A percentile compares a stretch with the other conserved stretches of the same genome.
phyloP scores from a whole-genome alignment of 2,329 filamentous ascomycete genomes.

The Ramichloridium luteum region DNA sequence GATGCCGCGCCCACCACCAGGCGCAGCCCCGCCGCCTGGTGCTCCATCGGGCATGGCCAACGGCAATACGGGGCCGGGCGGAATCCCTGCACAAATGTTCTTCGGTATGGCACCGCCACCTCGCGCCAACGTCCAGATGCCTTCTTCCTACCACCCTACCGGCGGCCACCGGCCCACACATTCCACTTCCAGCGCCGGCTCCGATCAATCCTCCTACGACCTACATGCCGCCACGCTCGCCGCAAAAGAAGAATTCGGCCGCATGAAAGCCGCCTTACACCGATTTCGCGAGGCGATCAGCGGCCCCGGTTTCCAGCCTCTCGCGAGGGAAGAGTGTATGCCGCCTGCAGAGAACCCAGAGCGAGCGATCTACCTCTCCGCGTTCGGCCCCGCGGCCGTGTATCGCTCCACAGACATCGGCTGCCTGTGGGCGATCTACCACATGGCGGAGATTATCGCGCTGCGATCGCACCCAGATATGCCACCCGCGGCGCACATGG shows the following conservation, averaged over 20 bases:
- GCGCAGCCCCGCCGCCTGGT: conserved; percentile 5
- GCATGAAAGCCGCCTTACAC: conserved; percentile 59
- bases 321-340: conserved; percentile 55
- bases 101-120: conserved; percentile 40
- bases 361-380: too few species aligned
- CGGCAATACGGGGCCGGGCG: conserved; percentile 26
- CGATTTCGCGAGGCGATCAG: conserved; percentile 43
- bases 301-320: conserved; percentile 66
- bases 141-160: conserved; percentile 27
- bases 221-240: conserved; percentile 52
- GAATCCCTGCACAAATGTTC: conserved; percentile 26
- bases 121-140: conserved; percentile 29
- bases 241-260: conserved; percentile 69
- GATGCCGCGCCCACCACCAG: conserved; percentile 21
- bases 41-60: conserved; percentile 8
- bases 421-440: conserved; percentile 75
- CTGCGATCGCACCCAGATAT: conserved; percentile 74
- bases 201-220: conserved; percentile 38
- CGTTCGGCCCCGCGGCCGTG: conserved; percentile 70
- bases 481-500: conserved; percentile 81
- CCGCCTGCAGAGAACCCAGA: too few species aligned
- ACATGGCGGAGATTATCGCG: conserved; percentile 74
- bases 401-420: conserved; percentile 83
- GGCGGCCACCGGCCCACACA: conserved; percentile 9
- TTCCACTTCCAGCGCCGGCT: conserved; percentile 21